phyloP scores from a whole-genome alignment of 331 rosid species.

The Pyrus hybrid region DNA sequence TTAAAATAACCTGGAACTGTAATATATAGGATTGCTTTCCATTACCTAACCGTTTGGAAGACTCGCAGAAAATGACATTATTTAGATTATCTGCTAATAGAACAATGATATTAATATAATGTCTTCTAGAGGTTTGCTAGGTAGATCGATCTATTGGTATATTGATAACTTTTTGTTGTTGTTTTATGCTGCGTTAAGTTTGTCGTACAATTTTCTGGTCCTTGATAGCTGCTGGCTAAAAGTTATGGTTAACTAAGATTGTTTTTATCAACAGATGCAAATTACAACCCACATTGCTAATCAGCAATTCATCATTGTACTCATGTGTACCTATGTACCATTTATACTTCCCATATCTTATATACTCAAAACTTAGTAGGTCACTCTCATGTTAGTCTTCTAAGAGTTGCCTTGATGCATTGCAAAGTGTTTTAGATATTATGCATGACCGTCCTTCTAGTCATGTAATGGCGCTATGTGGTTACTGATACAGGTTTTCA shows the following conservation, averaged over 20 bases:
- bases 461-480: not conserved
- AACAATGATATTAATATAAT: not conserved
- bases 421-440: not conserved
- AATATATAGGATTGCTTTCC: not conserved
- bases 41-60: not conserved
- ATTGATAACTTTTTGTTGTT: not conserved
- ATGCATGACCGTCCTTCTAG: not conserved
- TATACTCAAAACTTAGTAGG: not conserved
- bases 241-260: constrained; percentile 14
- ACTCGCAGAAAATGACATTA: not conserved
- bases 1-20: not conserved
- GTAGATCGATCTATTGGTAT: not conserved
- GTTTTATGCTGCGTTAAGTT: not conserved
- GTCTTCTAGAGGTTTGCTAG: not conserved
- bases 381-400: not conserved
- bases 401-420: not conserved
- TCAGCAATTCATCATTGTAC: constrained; percentile 69
- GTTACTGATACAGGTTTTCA: constrained; percentile 58
- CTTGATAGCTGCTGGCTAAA: not conserved
- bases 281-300: constrained; percentile 68
- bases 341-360: not conserved
- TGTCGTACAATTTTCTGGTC: not conserved
- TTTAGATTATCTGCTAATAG: not conserved
- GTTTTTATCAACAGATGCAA: constrained; percentile 67
- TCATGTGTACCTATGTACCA: too few species aligned